Conservation (phyloP, 2,329 filamentous ascomycete genomes). For the Penicillium sp. region DNA sequence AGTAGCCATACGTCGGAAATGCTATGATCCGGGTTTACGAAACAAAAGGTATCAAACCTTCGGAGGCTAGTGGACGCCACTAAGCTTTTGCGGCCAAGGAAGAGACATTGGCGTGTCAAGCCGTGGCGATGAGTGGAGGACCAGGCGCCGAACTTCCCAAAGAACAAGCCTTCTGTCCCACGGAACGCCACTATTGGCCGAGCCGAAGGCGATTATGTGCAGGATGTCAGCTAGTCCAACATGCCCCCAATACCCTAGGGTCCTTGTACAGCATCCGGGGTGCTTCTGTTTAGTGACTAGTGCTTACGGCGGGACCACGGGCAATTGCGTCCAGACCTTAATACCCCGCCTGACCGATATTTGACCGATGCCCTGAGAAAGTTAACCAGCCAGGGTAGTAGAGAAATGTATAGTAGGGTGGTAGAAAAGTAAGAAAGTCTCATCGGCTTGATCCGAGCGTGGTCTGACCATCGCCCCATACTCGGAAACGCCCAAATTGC, state of each 20-base stretch:
- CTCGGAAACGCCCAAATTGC: neutral
- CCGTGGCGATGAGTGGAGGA: conserved; percentile 5
- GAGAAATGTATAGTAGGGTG: neutral
- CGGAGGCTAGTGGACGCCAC: conserved; percentile 16
- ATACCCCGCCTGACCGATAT: conserved; percentile 10
- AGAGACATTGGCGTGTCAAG: conserved; percentile 11
- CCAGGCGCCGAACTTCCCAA: conserved; percentile 3
- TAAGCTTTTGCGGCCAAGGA: conserved; percentile 11
- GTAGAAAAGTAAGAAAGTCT: neutral
- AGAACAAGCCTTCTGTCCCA: conserved; percentile 10
- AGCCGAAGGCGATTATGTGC: neutral
- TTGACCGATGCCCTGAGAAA: conserved; percentile 2
- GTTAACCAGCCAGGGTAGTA: neutral
- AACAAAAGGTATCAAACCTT: conserved; percentile 3
- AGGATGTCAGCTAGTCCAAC: neutral
- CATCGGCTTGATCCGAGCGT: neutral
- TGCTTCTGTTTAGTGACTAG: conserved; percentile 6
- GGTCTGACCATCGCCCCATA: neutral
- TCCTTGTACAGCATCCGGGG: neutral
- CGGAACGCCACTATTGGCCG: conserved; percentile 5
- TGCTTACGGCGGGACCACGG: conserved; percentile 14
- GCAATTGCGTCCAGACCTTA: neutral
- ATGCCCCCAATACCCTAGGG: neutral
- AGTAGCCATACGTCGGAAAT: conserved; percentile 7
- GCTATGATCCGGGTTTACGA: conserved; percentile 2